Evolutionary conservation across 1,139 yeast species (phyloP).

Genomic region (Candida sanyaensis): DNA sequence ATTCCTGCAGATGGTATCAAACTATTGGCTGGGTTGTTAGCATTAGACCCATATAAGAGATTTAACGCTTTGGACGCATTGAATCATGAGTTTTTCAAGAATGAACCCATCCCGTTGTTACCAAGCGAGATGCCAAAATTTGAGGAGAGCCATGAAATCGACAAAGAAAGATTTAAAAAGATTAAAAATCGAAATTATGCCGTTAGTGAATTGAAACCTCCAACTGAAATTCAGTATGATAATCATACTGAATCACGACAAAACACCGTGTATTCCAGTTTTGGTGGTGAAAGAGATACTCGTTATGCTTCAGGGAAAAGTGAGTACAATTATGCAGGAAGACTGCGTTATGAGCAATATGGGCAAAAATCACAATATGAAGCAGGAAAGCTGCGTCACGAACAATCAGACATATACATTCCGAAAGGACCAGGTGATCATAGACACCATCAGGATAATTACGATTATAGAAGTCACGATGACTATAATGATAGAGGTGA

Average conservation of each 20-base stretch:
- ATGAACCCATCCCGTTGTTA: slow-evolving; percentile 61
- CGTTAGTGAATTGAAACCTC: slow-evolving; percentile 5
- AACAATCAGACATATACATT: background rate
- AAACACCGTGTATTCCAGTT: slow-evolving; percentile 1
- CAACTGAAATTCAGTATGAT: slow-evolving; percentile 7
- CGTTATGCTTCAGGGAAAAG: slow-evolving; percentile 1
- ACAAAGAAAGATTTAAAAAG: slow-evolving; percentile 58
- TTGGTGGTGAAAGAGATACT: slow-evolving; percentile 2
- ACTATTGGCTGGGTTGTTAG: slow-evolving; percentile 56
- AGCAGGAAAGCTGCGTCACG: background rate
- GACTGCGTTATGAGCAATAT: background rate
- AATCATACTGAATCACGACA: slow-evolving; percentile 6
- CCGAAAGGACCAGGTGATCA: background rate
- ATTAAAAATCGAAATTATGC: slow-evolving; percentile 13
- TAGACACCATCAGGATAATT: background rate
- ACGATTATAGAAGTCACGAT: background rate
- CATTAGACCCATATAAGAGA: slow-evolving; percentile 70
- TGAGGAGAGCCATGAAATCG: slow-evolving; percentile 89
- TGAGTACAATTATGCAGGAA: slow-evolving; percentile 3
- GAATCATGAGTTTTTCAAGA: slow-evolving; percentile 64
- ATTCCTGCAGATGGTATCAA: slow-evolving; percentile 37
- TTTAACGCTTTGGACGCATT: slow-evolving; percentile 80
- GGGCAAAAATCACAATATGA: background rate
- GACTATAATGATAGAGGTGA: background rate
- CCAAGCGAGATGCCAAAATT: slow-evolving; percentile 64